Percentiles rank a stretch among this genome's conserved stretches.
Evolutionary conservation across 768 basidiomycete species (phyloP).

Genomic region (Suillus plorans): DNA sequence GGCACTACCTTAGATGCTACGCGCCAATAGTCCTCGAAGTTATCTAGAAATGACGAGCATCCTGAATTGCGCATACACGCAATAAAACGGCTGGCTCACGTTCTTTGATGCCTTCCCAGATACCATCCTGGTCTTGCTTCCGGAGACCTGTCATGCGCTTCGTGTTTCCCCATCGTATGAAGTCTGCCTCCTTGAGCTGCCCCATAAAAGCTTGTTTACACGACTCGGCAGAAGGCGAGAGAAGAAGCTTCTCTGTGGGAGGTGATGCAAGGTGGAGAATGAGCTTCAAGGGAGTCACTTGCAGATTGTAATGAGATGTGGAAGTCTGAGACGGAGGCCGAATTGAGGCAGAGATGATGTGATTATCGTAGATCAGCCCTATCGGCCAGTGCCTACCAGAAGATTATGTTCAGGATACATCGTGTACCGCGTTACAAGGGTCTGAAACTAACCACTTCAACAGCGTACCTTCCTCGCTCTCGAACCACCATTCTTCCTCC

Average conservation of each 20-base stretch:
- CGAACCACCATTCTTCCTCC: conserved; percentile 98
- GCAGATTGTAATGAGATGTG: conserved; percentile 40
- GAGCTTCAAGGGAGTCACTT: conserved; percentile 63
- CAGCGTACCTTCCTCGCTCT: conserved; percentile 77
- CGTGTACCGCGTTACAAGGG: neutral
- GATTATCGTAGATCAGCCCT: conserved; percentile 89
- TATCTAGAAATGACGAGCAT: conserved; percentile 53
- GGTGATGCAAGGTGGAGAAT: conserved; percentile 86
- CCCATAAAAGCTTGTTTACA: conserved; percentile 96
- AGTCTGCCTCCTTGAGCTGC: conserved; percentile 95
- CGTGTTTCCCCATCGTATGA: conserved; percentile 94
- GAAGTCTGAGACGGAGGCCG: conserved; percentile 40
- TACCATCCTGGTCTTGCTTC: conserved; percentile 90
- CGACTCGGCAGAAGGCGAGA: conserved; percentile 77
- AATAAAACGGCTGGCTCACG: conserved; percentile 54
- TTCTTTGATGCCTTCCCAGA: conserved; percentile 96
- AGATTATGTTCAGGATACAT: neutral
- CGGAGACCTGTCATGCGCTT: conserved; percentile 89
- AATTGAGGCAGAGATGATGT: conserved; percentile 62
- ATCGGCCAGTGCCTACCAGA: conserved; percentile 92
- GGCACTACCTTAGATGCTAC: conserved; percentile 94
- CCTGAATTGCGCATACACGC: neutral
- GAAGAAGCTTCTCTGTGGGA: conserved; percentile 80
- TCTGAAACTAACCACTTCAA: conserved; percentile 76
- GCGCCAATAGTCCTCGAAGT: conserved; percentile 93